A percentile compares a stretch with the other conserved stretches of the same genome.
These are phyloP conservation scores for Scutellaria galericulata DNA, from an alignment of 257 asterid genomes.

Conservation along the genomic window DNA sequence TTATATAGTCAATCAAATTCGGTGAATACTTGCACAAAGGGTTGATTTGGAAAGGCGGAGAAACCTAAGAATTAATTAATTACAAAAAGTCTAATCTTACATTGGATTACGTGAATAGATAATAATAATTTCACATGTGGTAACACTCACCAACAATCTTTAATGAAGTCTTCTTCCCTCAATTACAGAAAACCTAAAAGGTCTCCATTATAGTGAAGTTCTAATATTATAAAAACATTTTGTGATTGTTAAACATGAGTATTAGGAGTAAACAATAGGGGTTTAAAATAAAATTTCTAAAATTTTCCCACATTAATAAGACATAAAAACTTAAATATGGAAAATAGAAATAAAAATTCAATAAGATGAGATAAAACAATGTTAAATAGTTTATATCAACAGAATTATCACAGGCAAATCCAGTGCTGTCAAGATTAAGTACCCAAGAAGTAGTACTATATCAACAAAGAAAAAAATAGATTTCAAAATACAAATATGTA, in stretches of 20 bases:
- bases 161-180: slow-evolving; percentile 9
- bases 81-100: slow-evolving; percentile 26
- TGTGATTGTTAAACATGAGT: slow-evolving; percentile 11
- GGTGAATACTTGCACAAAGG: slow-evolving; percentile 37
- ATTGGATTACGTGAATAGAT: slow-evolving; percentile 13
- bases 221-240: not conserved
- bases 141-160: slow-evolving; percentile 26
- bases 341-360: no score
- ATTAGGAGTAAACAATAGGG: no score
- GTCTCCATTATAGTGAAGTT: not conserved
- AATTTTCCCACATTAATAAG: no score
- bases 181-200: slow-evolving; percentile 21
- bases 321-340: no score
- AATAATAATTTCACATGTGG: slow-evolving; percentile 23
- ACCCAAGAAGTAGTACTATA: no score
- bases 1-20: slow-evolving; percentile 24
- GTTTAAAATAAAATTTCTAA: no score
- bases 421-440: no score
- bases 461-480: no score
- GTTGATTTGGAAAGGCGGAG: slow-evolving; percentile 35
- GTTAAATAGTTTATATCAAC: no score
- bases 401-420: no score
- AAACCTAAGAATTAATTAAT: slow-evolving; percentile 34
- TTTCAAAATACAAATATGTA: no score
- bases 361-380: no score